Conservation (phyloP, 164 flowering plant genomes). For the Liriodendron chinense region DNA sequence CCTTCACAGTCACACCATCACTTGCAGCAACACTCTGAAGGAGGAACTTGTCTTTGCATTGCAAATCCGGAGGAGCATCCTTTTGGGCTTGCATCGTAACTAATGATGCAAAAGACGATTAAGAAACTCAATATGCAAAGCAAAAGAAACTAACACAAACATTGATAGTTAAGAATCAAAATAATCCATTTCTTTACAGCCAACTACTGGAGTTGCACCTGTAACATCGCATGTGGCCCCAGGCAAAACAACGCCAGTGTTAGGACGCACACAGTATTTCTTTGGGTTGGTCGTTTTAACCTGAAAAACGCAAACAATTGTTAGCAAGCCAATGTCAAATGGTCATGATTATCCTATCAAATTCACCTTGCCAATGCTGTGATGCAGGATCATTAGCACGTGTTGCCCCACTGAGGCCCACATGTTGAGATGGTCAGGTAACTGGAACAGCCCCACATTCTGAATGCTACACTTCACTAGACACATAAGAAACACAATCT, state of each 20-base stretch:
- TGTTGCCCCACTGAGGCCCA: no score
- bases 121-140: neutral
- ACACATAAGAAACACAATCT: no score
- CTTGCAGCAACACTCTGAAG: slow-evolving; percentile 64
- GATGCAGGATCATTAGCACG: no score
- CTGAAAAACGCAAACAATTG: slow-evolving; percentile 23
- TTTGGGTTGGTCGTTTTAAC: slow-evolving; percentile 95
- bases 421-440: no score
- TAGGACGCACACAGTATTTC: slow-evolving; percentile 87
- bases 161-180: neutral
- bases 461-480: no score
- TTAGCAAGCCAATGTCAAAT: no score
- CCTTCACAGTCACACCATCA: slow-evolving; percentile 44
- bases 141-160: neutral
- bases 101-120: slow-evolving; percentile 12
- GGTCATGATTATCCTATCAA: no score
- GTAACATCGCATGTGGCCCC: slow-evolving; percentile 60
- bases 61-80: slow-evolving; percentile 74
- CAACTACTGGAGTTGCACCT: slow-evolving; percentile 34
- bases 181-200: neutral
- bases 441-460: no score
- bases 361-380: no score
- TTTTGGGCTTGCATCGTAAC: slow-evolving; percentile 93
- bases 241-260: slow-evolving; percentile 69
- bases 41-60: slow-evolving; percentile 88